Base-by-base conservation (phyloP, 495 filamentous ascomycete genomes). In the Tricharina praecox region DNA sequence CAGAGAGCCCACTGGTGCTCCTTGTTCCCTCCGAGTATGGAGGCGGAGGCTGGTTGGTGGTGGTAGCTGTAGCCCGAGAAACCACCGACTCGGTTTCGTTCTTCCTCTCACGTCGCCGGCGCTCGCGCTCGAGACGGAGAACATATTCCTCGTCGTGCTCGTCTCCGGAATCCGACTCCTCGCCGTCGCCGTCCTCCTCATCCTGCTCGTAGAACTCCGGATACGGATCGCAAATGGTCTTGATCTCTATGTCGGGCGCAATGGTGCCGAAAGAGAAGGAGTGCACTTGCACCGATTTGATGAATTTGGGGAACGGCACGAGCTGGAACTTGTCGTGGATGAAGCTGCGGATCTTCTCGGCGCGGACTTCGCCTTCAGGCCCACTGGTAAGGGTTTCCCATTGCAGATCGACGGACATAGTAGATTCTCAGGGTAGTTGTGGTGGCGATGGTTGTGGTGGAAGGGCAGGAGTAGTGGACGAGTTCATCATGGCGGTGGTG, bases 191-290 rank as follows among this genome's bases (percentile, higher is more conserved):
- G 28, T 70, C 70, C 36, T 71, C 70, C 9, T 76, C 70, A 39
- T 84, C 79, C 53, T 84, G 81, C 55, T 95, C 92, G 67, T 99
- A 99, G 59, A 99, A 99, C 52, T 96, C 90, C 2, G 84, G 75
- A 38, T 95, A 74, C 0, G 90, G 90, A 62, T 96, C 88, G 56
- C 87, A 88, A 49, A 99, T 83, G 55, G 95, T 88, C 65, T 94
- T 95, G 35, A 99, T 76, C 61, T 92, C 85, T 20, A 99, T 67
- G 49, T 85, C 75, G 0, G 90, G 90, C 1, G 78, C 70, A 39
- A 90, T 75, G 1, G 68, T 74, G 18, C 90, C 90, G 56, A 99
- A 96, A 19, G 87, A 79, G 59, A 99, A 99, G 34, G 81, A 77
- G 63, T 93, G 88, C 21, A 93, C 85, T 16, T 87, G 77, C 32